A percentile compares a stretch with the other conserved stretches of the same genome.
These are phyloP conservation scores for Antitrichia curtipendula DNA, from an alignment of 225 moss, liverwort and hornwort species.

Conservation along the genomic window DNA sequence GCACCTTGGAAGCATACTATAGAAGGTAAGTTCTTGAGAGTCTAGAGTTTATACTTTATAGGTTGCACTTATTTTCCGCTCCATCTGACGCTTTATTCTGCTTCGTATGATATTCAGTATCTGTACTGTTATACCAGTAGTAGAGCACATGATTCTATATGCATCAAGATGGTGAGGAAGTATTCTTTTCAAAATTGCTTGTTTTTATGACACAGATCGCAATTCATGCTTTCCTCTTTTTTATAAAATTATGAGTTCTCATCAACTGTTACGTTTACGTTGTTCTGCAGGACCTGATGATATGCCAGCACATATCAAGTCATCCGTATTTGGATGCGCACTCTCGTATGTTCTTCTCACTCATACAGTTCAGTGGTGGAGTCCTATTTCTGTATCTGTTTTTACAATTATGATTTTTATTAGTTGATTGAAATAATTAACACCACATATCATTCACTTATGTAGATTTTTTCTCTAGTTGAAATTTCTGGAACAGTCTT, in stretches of 20 bases:
- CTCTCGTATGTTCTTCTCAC: conserved; percentile 54
- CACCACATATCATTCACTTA: not conserved
- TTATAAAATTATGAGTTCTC: not conserved
- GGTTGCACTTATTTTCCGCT: not conserved
- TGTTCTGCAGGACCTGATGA: conserved; percentile 74
- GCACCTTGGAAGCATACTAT: conserved; percentile 90
- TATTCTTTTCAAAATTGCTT: not conserved
- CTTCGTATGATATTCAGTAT: not conserved
- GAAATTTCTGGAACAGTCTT: not conserved
- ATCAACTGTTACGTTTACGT: not conserved
- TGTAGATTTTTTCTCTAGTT: not conserved
- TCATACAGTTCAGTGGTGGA: not conserved
- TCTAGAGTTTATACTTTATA: not conserved
- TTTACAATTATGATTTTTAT: not conserved
- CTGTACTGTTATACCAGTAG: not conserved
- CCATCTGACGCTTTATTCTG: not conserved
- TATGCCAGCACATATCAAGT: conserved; percentile 97
- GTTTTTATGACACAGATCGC: not conserved
- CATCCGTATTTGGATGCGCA: conserved; percentile 84
- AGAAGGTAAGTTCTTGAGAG: conserved; percentile 50
- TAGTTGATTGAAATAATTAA: not conserved
- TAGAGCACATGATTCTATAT: not conserved
- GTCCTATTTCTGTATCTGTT: not conserved
- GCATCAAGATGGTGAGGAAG: not conserved
- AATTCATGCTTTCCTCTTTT: not conserved